A percentile compares a stretch with the other conserved stretches of the same genome.
phyloP scores from a whole-genome alignment of 2,329 filamentous ascomycete species.

The Xylariaceae sp. region DNA sequence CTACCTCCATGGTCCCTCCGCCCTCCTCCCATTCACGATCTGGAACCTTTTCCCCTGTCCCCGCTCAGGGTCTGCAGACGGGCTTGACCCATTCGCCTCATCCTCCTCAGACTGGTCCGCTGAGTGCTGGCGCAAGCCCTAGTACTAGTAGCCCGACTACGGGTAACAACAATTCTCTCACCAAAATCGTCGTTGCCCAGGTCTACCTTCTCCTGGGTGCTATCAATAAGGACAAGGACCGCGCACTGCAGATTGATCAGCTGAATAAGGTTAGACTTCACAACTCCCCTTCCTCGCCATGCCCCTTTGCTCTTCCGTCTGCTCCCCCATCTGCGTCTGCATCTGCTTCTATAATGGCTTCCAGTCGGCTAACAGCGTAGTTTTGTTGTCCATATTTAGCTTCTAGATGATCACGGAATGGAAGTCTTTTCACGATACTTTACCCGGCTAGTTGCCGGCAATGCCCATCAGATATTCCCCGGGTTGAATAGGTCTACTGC shows the following conservation, averaged over 20 bases:
- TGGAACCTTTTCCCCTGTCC: conserved; percentile 61
- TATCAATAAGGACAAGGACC: conserved; percentile 88
- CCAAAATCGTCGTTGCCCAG: conserved; percentile 92
- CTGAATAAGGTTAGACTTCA: conserved; percentile 69
- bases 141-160: conserved; percentile 56
- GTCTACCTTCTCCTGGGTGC: conserved; percentile 90
- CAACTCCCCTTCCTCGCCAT: too few relatives aligned
- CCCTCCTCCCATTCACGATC: conserved; percentile 43
- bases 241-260: conserved; percentile 77
- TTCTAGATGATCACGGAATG: conserved; percentile 98
- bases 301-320: background rate
- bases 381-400: conserved; percentile 43
- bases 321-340: background rate
- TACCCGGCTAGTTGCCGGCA: conserved; percentile 82
- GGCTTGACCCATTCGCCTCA: conserved; percentile 52
- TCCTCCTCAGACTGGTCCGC: conserved; percentile 50
- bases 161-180: conserved; percentile 58
- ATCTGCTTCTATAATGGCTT: background rate
- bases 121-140: conserved; percentile 57
- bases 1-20: conserved; percentile 35
- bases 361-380: background rate
- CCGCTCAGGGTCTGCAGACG: conserved; percentile 52
- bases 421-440: conserved; percentile 97
- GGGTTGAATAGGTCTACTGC: conserved; percentile 66
- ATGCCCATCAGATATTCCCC: conserved; percentile 87